Base-by-base conservation (phyloP, 2,329 filamentous ascomycete species). In the Stylonectria norvegica region DNA sequence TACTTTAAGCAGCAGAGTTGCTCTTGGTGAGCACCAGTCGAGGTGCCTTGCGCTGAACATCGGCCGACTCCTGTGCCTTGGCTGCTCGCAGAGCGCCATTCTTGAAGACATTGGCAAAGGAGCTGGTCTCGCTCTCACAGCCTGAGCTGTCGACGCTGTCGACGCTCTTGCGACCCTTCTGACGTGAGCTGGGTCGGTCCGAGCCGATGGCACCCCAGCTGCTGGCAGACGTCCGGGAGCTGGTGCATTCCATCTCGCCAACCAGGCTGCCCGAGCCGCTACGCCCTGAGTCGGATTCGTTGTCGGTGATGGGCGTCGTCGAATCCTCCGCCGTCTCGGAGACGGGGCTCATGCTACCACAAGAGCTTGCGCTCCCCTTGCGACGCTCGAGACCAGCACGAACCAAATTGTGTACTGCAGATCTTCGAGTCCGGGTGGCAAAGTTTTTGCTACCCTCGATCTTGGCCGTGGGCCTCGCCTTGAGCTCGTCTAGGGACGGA, bases 381-480 rank as follows among this genome's bases (percentile, higher is more conserved):
- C 91, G 88, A 44, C 93, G 86, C 59, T 89, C 88, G 48, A 93
- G 78, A 12, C 91, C 90, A 38, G 91, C 91, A 50, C 87, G 86
- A 47, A 96, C 87, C 35, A 98, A 78, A 61, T 89, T 96, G 70
- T 90, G 83, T 31, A 98, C 83, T 18, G 93, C 93, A 56, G 86
- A 89, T 50, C 91, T 89, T 45, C 93, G 89, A 58, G 94, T 90
- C 47, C 93, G 89, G 40, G 89, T 83, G 9, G 86, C 86, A 68
- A 98, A 98, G 72, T 98, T 98, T 79, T 96, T 84, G 81, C 91
- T 96, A 17, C 91, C 93, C 64, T 97, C 91, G 49, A 91, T 81
- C 70, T 89, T 95, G 52, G 88, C 83, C 7, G 91, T 97, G 2
- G 93, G 93, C 68, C 90, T 93, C 15, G 84, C 78, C 58, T 85